A percentile compares a stretch with the other conserved stretches of the same genome.
Evolutionary conservation across 2,329 filamentous ascomycete genomes (phyloP).

Genomic region (Esteya vermicola): DNA sequence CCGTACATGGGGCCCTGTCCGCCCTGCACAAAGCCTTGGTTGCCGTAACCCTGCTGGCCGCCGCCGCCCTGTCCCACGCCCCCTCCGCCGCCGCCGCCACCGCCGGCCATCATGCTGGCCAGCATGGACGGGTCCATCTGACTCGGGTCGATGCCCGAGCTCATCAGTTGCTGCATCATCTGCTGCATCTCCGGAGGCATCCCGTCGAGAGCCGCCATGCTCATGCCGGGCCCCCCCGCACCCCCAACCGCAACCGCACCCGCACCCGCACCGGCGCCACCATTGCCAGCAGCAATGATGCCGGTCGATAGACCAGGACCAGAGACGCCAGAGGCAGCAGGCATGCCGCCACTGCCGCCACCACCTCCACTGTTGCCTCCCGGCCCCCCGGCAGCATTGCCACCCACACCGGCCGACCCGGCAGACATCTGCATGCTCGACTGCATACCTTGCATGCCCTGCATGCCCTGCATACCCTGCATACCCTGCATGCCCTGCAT

Average conservation of each 20-base stretch:
- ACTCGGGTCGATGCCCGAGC: slow-evolving; percentile 47
- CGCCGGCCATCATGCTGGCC: slow-evolving; percentile 44
- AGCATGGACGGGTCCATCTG: slow-evolving; percentile 50
- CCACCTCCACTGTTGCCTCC: background rate
- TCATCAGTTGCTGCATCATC: slow-evolving; percentile 60
- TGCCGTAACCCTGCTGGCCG: slow-evolving; percentile 1
- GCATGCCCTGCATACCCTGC: slow-evolving; percentile 22
- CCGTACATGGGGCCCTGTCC: slow-evolving; percentile 19
- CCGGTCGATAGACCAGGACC: background rate
- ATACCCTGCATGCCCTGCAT: slow-evolving; percentile 18
- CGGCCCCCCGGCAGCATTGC: background rate
- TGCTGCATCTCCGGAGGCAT: slow-evolving; percentile 52
- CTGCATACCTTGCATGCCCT: slow-evolving; percentile 18
- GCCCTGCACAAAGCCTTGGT: slow-evolving; percentile 30
- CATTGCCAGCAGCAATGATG: background rate
- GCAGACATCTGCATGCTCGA: background rate
- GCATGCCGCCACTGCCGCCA: background rate
- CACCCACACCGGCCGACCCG: background rate
- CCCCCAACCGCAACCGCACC: background rate
- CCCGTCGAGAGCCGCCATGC: slow-evolving; percentile 38
- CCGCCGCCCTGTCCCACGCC: slow-evolving; percentile 39
- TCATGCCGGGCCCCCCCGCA: too few species aligned
- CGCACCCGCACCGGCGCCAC: background rate
- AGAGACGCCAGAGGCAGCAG: background rate
- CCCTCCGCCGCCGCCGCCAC: slow-evolving; percentile 24